A percentile compares a stretch with the other conserved stretches of the same genome.
Evolutionary conservation across 139 green algal genomes (phyloP).

Genomic region (Zygnema cylindricum): DNA sequence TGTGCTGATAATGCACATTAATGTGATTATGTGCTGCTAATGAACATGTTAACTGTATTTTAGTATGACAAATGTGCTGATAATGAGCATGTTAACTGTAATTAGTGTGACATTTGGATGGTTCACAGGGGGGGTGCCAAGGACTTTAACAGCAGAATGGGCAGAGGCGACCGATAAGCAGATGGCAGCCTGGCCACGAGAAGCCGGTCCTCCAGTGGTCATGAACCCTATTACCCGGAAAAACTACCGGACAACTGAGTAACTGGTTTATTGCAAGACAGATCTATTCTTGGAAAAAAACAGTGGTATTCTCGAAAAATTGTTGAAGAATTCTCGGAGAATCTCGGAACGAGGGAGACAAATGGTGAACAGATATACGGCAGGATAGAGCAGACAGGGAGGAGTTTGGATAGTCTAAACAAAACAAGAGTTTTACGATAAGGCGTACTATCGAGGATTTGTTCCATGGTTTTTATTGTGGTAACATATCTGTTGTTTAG

Average conservation of each 20-base stretch:
- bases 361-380: background rate
- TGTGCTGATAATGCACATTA: background rate
- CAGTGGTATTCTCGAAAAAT: background rate
- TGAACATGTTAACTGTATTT: background rate
- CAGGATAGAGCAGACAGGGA: background rate
- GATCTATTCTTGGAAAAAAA: no score
- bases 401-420: no score
- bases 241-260: conserved; percentile 35
- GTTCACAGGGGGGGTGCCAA: conserved; percentile 25
- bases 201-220: conserved; percentile 30
- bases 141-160: conserved; percentile 49
- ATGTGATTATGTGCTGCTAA: no score
- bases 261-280: background rate
- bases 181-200: conserved; percentile 41
- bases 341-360: background rate
- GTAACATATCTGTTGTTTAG: no score
- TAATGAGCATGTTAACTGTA: background rate
- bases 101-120: background rate
- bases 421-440: no score
- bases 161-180: conserved; percentile 39
- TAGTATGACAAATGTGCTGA: no score
- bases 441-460: no score
- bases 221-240: conserved; percentile 53
- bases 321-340: background rate
- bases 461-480: no score